These are phyloP conservation scores for Botryobasidium botryosum DNA, from an alignment of 768 basidiomycete species.

Conservation along the genomic window DNA sequence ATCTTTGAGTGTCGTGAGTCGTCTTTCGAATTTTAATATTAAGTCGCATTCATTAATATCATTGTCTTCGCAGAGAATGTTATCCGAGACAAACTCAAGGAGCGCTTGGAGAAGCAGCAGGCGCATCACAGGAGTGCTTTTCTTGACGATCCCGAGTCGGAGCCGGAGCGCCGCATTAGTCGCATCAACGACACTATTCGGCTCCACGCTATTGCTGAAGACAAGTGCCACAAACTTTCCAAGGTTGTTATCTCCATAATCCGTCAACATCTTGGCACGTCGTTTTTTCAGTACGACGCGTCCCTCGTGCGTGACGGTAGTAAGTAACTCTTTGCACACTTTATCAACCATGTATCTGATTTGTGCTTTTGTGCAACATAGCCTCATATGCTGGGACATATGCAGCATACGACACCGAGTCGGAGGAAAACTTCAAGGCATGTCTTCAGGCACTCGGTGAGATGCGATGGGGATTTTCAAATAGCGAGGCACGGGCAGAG, in stretches of 20 bases:
- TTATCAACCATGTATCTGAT: not conserved
- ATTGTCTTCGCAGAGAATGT: conserved; percentile 43
- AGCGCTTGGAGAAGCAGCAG: conserved; percentile 21
- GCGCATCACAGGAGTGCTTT: conserved; percentile 12
- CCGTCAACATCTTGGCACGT: conserved; percentile 32
- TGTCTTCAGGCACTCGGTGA: conserved; percentile 64
- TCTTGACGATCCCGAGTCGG: conserved; percentile 10
- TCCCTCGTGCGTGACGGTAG: conserved; percentile 72
- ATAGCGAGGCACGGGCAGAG: conserved; percentile 38
- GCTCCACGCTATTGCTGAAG: conserved; percentile 27
- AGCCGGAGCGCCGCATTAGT: conserved; percentile 16
- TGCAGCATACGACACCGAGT: conserved; percentile 38
- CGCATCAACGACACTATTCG: conserved; percentile 22
- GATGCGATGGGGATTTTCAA: conserved; percentile 61
- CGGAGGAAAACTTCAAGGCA: conserved; percentile 32
- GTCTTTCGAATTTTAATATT: conserved; percentile 1
- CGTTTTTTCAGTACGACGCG: conserved; percentile 72
- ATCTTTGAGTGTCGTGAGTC: conserved; percentile 76
- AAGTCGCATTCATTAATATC: conserved; percentile 7
- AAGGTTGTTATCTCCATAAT: conserved; percentile 30
- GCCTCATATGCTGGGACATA: conserved; percentile 65
- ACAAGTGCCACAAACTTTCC: conserved; percentile 30
- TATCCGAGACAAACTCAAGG: conserved; percentile 67
- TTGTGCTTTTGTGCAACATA: not conserved
- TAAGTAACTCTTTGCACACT: conserved; percentile 32